Conservation (phyloP, 2,329 filamentous ascomycete species). For the Hortaea sp. region DNA sequence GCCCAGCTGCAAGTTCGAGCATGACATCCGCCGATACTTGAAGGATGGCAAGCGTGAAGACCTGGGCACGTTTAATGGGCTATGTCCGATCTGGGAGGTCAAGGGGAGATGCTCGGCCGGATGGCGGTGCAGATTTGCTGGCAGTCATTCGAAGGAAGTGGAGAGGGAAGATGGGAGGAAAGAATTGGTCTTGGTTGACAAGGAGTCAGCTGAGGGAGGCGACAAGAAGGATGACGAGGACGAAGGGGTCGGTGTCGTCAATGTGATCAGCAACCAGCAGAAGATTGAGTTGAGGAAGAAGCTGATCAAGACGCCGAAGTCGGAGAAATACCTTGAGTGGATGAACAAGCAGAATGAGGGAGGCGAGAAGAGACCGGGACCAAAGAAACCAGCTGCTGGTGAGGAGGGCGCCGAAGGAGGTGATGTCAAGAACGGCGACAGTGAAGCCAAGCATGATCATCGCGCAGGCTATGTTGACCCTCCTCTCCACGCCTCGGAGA, state of each 20-base stretch:
- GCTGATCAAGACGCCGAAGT: constrained; percentile 58
- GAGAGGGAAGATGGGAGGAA: constrained; percentile 69
- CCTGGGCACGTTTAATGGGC: constrained; percentile 61
- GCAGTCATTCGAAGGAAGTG: constrained; percentile 75
- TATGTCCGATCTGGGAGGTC: constrained; percentile 71
- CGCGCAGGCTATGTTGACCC: constrained; percentile 76
- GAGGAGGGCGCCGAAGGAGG: neutral
- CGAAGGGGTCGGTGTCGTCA: constrained; percentile 57
- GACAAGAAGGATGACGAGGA: constrained; percentile 24
- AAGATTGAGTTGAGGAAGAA: constrained; percentile 70
- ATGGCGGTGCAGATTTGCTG: constrained; percentile 89
- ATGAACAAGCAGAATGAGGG: constrained; percentile 52
- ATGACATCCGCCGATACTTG: constrained; percentile 79
- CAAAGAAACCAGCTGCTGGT: constrained; percentile 21
- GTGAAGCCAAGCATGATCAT: constrained; percentile 48
- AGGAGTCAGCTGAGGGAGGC: constrained; percentile 23
- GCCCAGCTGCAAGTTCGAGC: constrained; percentile 69
- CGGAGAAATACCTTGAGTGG: constrained; percentile 70
- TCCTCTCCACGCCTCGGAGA: constrained; percentile 83
- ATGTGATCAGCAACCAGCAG: constrained; percentile 57
- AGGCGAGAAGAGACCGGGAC: constrained; percentile 13
- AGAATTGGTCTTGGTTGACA: constrained; percentile 64
- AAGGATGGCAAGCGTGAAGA: constrained; percentile 72
- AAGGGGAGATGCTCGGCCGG: constrained; percentile 71
- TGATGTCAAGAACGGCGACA: neutral